Percentiles rank a stretch among this genome's conserved stretches.
Evolutionary conservation across 2,329 filamentous ascomycete species (phyloP).

Genomic region (Sporothrix brasiliensis): DNA sequence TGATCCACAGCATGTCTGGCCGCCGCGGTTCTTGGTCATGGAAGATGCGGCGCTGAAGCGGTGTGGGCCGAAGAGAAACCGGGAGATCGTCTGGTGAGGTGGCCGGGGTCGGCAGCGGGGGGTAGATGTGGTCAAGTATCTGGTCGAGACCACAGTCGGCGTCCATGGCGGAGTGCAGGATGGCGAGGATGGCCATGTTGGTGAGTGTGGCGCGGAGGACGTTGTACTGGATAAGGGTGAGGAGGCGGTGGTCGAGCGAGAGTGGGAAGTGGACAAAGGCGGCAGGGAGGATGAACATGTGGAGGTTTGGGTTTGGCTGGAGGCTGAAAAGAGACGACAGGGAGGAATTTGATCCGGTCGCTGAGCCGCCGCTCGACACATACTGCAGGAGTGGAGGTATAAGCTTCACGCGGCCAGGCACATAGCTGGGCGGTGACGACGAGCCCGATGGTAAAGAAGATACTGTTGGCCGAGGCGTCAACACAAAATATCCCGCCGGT

Average conservation of each 20-base stretch:
- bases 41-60: slow-evolving; percentile 36
- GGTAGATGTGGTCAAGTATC: slow-evolving; percentile 17
- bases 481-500: neutral
- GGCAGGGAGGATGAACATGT: neutral
- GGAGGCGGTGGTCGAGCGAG: slow-evolving; percentile 34
- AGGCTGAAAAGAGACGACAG: neutral
- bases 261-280: slow-evolving; percentile 30
- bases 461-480: neutral
- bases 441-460: neutral
- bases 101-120: neutral
- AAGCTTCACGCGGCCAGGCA: neutral
- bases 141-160: slow-evolving; percentile 29
- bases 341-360: neutral
- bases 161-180: slow-evolving; percentile 26
- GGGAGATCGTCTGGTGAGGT: slow-evolving; percentile 30
- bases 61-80: slow-evolving; percentile 38
- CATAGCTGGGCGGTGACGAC: neutral
- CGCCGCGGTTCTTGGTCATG: slow-evolving; percentile 4
- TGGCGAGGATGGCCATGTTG: slow-evolving; percentile 32
- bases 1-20: slow-evolving; percentile 41
- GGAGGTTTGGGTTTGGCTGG: neutral
- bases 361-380: neutral
- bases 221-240: slow-evolving; percentile 37
- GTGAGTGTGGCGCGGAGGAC: slow-evolving; percentile 33
- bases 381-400: slow-evolving; percentile 20